These are phyloP conservation scores for Fusarium sp. DNA, from an alignment of 2,329 filamentous ascomycete species.

Conservation along the genomic window DNA sequence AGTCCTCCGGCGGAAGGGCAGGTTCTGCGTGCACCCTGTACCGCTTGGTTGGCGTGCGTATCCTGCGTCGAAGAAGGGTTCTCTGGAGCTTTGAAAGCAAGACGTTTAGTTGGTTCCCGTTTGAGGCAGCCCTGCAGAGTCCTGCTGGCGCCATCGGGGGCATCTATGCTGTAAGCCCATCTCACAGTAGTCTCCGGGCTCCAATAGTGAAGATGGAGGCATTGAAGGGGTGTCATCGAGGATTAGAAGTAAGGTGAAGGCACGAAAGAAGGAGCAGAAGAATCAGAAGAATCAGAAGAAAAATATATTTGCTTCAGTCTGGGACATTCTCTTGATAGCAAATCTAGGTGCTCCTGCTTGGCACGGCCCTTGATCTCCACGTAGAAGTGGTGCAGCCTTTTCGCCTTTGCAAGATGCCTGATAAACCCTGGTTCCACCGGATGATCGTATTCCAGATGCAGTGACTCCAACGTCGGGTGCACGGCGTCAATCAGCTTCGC, in stretches of 20 bases:
- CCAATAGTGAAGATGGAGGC: neutral
- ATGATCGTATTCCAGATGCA: neutral
- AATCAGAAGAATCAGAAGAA: neutral
- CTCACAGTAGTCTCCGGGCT: neutral
- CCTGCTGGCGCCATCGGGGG: neutral
- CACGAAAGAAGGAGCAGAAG: neutral
- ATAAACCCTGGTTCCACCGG: neutral
- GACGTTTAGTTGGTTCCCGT: neutral
- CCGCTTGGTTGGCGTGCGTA: too few species aligned
- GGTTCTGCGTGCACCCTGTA: neutral
- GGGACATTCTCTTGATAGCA: neutral
- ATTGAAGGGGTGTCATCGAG: neutral
- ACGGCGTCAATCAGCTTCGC: neutral
- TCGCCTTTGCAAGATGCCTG: neutral
- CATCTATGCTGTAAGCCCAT: too few species aligned
- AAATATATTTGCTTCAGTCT: neutral
- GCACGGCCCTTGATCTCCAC: neutral
- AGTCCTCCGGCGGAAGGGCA: neutral
- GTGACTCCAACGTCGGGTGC: neutral
- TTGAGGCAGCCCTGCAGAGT: neutral
- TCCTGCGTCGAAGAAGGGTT: too few species aligned
- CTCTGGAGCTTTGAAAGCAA: too few species aligned
- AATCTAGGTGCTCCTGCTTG: neutral
- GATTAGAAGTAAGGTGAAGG: neutral
- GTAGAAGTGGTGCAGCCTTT: neutral